Base-by-base conservation (phyloP, 805 yeast genomes). In the Komagataella ulmi region DNA sequence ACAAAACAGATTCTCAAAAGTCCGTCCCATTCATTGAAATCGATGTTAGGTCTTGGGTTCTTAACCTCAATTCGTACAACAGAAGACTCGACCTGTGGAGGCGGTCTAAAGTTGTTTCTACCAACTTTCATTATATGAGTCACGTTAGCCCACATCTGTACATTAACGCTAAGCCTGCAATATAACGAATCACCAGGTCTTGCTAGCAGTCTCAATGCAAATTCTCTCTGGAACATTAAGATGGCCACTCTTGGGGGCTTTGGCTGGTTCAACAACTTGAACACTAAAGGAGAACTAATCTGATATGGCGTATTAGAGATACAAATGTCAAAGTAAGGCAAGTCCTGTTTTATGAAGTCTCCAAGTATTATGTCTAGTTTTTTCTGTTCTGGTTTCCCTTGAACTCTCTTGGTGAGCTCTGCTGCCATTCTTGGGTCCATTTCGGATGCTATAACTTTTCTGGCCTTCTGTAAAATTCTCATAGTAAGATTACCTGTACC, bases 351-450 rank as follows among this genome's bases (percentile, higher is more conserved):
- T 81, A 93, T 91, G 65, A 89, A 90, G 69, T 93, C 99, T 17
- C 99, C 99, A 56, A 93, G 74, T 61, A 91, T 70, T 54, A 93
- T 88, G 56, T 93, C 98, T 52, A 93, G 73, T 65, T 89, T 90
- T 69, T 88, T 88, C 65, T 89, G 93, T 52, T 78, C 84, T 1
- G 97, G 90, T n/a, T 95, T 91, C 10, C 97, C 97, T 61, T 88
- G 97, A 14, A 93, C 98, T 73, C 99, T 83, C 66, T 93, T 93
- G 8, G 97, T 88, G 60, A 93, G 74, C 68, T 93, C 99, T 0
- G 98, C 98, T 2, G 98, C 99, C 99, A 93, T 93, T 70, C 97
- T 76, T n/a, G 99, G 99, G 70, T 93, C 99, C 88, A 90, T 90
- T 71, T 93, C 99, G 51, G 87, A 93, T 0, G 98, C 99, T 49